These are phyloP conservation scores for Punctularia strigosozonata DNA, from an alignment of 768 basidiomycete species.

Conservation along the genomic window DNA sequence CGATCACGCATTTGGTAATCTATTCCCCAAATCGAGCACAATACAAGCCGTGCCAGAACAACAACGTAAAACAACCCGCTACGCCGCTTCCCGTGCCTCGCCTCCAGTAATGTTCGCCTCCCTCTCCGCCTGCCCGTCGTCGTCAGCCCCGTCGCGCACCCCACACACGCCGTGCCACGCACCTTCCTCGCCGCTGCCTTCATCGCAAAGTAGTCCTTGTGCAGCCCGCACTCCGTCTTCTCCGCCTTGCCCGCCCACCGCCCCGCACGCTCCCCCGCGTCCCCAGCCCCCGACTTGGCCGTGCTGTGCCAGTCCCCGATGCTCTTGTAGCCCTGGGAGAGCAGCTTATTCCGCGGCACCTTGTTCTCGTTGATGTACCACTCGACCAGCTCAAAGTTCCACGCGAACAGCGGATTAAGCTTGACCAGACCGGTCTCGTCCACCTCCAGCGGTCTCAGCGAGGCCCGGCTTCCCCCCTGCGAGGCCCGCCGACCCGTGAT, in stretches of 20 bases:
- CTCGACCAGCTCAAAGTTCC: constrained; percentile 79
- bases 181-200: constrained; percentile 37
- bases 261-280: constrained; percentile 72
- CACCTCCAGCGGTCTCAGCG: constrained; percentile 77
- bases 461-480: constrained; percentile 83
- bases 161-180: neutral
- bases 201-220: constrained; percentile 82
- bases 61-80: too few relatives aligned
- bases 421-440: constrained; percentile 87
- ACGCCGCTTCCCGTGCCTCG: too few relatives aligned
- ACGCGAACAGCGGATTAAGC: constrained; percentile 85
- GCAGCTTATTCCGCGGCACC: constrained; percentile 80
- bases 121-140: too few relatives aligned
- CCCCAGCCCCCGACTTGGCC: constrained; percentile 51
- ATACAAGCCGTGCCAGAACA: too few relatives aligned
- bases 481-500: constrained; percentile 93
- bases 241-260: constrained; percentile 77
- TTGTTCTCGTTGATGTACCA: constrained; percentile 71
- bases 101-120: too few relatives aligned
- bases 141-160: too few relatives aligned
- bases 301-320: constrained; percentile 99
- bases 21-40: too few relatives aligned
- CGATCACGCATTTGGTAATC: too few relatives aligned
- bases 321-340: constrained; percentile 87
- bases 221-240: constrained; percentile 95